These are phyloP conservation scores for Seiridium cupressi DNA, from an alignment of 2,329 filamentous ascomycete species.

Conservation along the genomic window DNA sequence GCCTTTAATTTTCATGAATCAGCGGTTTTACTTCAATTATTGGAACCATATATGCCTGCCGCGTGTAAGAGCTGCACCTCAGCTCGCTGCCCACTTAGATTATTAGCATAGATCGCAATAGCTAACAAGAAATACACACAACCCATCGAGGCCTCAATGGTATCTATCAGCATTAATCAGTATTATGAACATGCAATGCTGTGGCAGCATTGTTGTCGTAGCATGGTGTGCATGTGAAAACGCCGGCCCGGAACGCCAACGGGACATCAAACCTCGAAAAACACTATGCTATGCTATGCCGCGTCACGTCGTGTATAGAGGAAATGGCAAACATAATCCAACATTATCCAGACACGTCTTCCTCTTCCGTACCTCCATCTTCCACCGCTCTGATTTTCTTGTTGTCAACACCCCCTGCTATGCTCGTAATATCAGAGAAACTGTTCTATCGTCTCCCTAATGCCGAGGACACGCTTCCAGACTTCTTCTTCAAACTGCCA, in stretches of 20 bases:
- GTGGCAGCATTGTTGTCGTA: neutral
- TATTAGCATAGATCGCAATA: too few species aligned
- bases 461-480: constrained; percentile 9
- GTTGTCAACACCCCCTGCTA: neutral
- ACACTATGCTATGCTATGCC: neutral
- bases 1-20: too few species aligned
- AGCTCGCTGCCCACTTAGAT: too few species aligned
- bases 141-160: too few species aligned
- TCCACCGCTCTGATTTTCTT: neutral
- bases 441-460: constrained; percentile 6
- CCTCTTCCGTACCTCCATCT: neutral
- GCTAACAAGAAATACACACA: too few species aligned
- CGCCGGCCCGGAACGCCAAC: neutral
- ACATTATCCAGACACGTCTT: too few species aligned
- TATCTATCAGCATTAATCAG: too few species aligned
- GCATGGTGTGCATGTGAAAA: neutral
- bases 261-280: neutral
- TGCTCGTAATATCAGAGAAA: neutral
- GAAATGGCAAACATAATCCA: too few species aligned
- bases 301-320: neutral
- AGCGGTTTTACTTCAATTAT: too few species aligned
- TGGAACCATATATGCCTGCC: too few species aligned
- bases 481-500: constrained; percentile 36
- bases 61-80: too few species aligned
- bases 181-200: too few species aligned